Percentiles rank a stretch among this genome's conserved stretches.
Evolutionary conservation across 352 stramenopile species (phyloP).

Genomic region (Thraustotheca clavata): DNA sequence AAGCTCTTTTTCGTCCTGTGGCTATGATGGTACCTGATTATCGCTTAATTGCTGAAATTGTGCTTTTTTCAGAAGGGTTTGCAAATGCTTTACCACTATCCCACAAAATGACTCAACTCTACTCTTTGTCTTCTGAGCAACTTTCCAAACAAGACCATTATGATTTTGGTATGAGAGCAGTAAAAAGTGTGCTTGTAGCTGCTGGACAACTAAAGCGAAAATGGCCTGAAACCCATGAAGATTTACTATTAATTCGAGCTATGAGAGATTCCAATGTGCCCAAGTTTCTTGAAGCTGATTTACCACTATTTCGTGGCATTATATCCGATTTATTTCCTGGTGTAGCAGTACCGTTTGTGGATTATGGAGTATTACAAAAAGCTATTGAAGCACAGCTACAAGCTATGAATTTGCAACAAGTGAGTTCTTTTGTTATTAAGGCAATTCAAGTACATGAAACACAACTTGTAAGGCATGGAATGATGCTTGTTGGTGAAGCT

Average conservation of each 20-base stretch:
- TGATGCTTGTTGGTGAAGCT: conserved; percentile 92
- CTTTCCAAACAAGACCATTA: conserved; percentile 94
- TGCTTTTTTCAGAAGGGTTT: conserved; percentile 92
- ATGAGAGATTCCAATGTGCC: conserved; percentile 95
- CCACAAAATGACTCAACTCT: conserved; percentile 93
- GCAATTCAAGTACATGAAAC: conserved; percentile 87
- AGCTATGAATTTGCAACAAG: conserved; percentile 64
- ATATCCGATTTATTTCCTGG: conserved; percentile 92
- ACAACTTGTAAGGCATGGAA: conserved; percentile 87
- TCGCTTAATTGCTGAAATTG: conserved; percentile 91
- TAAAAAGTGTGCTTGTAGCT: conserved; percentile 92
- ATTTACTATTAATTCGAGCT: conserved; percentile 91
- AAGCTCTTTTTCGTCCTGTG: conserved; percentile 89
- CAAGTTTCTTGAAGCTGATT: conserved; percentile 92
- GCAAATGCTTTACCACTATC: conserved; percentile 87
- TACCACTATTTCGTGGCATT: conserved; percentile 91
- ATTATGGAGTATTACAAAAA: conserved; percentile 88
- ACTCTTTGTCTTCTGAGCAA: conserved; percentile 89
- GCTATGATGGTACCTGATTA: conserved; percentile 95
- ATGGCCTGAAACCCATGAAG: conserved; percentile 90
- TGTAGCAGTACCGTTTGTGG: conserved; percentile 89
- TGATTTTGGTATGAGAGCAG: conserved; percentile 90
- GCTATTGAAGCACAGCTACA: conserved; percentile 79
- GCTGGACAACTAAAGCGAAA: conserved; percentile 91
- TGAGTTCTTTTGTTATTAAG: conserved; percentile 80